These are phyloP conservation scores for Rosellinia necatrix DNA, from an alignment of 2,329 filamentous ascomycete species.

Conservation along the genomic window DNA sequence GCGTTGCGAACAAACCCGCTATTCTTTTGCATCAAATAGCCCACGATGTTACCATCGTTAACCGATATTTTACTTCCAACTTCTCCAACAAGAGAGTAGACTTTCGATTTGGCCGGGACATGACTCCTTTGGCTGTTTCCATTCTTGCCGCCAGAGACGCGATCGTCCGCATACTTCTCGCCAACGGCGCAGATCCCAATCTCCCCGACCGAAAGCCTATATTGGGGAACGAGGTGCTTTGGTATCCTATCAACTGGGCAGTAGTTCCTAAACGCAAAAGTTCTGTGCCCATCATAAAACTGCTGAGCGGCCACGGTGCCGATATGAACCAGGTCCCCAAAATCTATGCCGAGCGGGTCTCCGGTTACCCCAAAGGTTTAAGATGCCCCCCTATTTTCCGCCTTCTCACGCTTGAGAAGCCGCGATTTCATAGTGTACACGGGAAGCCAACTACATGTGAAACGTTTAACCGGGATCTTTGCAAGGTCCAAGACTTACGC, in stretches of 20 bases:
- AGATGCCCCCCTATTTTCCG: constrained; percentile 19
- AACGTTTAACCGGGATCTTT: constrained; percentile 11
- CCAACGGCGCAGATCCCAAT: constrained; percentile 16
- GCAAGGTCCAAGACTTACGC: not conserved
- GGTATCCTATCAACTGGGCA: constrained; percentile 24
- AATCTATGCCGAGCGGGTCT: too few species aligned
- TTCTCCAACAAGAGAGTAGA: not conserved
- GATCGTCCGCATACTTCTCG: constrained; percentile 14
- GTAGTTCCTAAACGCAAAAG: not conserved
- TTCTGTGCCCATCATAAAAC: constrained; percentile 13
- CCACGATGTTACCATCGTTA: constrained; percentile 3
- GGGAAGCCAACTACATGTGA: not conserved
- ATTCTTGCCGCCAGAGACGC: not conserved
- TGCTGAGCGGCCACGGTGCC: constrained; percentile 7
- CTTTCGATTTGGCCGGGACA: not conserved
- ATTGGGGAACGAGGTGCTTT: fast-evolving
- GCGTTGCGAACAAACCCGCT: not conserved
- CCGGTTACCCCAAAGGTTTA: not conserved
- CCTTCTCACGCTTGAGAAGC: constrained; percentile 15
- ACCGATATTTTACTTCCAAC: not conserved
- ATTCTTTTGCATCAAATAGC: constrained; percentile 9
- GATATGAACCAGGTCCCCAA: constrained; percentile 10
- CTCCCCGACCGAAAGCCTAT: not conserved
- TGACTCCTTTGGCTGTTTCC: constrained; percentile 15
- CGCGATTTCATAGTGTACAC: not conserved